Percentiles rank a stretch among this genome's conserved stretches.
These are phyloP conservation scores for Trichocomaceae sp. DNA, from an alignment of 2,329 filamentous ascomycete species.

Conservation along the genomic window DNA sequence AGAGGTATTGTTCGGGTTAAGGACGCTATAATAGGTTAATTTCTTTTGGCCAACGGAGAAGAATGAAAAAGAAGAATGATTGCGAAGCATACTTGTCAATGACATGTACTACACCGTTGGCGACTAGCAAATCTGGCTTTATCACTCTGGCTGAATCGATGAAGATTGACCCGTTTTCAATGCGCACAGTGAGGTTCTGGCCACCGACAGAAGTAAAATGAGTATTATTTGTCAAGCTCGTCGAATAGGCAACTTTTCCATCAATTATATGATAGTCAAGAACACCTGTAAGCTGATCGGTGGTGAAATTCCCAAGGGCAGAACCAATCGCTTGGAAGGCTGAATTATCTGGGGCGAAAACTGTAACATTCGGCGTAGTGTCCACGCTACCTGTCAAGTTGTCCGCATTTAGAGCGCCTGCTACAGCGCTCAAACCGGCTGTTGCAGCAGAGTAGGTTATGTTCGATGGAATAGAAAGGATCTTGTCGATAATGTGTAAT, in stretches of 20 bases:
- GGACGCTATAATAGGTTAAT: neutral
- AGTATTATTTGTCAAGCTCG: conserved; percentile 1
- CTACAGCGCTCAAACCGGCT: conserved; percentile 1
- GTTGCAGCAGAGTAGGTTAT: conserved; percentile 1
- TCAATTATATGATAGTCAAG: conserved; percentile 8
- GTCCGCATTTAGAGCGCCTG: conserved; percentile 1
- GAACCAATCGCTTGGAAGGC: conserved; percentile 10
- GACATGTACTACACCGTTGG: conserved; percentile 9
- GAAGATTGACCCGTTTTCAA: conserved; percentile 9
- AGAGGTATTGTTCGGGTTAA: conserved; percentile 10
- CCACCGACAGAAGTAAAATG: neutral
- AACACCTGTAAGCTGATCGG: conserved; percentile 1
- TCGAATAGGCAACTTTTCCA: conserved; percentile 4
- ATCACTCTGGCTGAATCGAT: conserved; percentile 3
- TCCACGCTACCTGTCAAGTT: neutral
- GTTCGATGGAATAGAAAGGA: conserved; percentile 6
- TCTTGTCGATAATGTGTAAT: conserved; percentile 9
- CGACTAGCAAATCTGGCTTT: conserved; percentile 4
- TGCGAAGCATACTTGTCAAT: conserved; percentile 8
- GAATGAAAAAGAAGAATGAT: neutral
- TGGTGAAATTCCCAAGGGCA: conserved; percentile 4
- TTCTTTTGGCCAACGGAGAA: neutral
- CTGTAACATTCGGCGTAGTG: neutral
- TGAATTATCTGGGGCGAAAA: conserved; percentile 5
- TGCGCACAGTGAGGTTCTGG: neutral